Evolutionary conservation across 139 green algal species (phyloP).

Genomic region (Chlorella sp.): DNA sequence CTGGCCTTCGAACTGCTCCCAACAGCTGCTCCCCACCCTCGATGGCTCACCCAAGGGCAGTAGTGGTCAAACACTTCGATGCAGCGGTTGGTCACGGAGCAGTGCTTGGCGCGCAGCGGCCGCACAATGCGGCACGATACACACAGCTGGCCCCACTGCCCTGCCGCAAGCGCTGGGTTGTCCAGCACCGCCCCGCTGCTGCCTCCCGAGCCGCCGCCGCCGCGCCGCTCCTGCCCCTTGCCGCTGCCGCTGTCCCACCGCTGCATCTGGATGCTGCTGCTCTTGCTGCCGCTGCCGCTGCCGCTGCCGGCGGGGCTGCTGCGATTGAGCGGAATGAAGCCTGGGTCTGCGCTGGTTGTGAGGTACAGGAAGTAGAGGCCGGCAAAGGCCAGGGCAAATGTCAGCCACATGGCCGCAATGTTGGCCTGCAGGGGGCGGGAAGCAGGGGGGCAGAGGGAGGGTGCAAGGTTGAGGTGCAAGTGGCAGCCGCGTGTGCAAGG

Average conservation of each 20-base stretch:
- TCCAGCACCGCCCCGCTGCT: slow-evolving; percentile 61
- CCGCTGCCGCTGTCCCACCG: slow-evolving; percentile 31
- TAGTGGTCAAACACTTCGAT: slow-evolving; percentile 97
- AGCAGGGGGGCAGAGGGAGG: too few species aligned
- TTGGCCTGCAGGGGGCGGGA: too few species aligned
- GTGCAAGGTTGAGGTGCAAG: too few species aligned
- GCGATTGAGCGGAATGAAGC: slow-evolving; percentile 64
- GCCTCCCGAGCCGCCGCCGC: slow-evolving; percentile 5
- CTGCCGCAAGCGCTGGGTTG: slow-evolving; percentile 86
- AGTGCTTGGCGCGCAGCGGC: slow-evolving; percentile 95
- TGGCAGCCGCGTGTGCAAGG: too few species aligned
- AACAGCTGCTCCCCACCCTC: not conserved
- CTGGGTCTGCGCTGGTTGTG: slow-evolving; percentile 84
- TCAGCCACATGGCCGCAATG: slow-evolving; percentile 34
- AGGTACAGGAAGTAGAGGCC: slow-evolving; percentile 81
- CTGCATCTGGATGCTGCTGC: slow-evolving; percentile 31
- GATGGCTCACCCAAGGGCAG: slow-evolving; percentile 93
- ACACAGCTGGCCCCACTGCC: slow-evolving; percentile 92
- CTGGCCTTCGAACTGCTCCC: too few species aligned
- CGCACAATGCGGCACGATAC: slow-evolving; percentile 93
- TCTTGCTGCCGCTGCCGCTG: not conserved
- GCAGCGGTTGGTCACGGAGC: slow-evolving; percentile 86
- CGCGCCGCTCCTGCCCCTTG: not conserved
- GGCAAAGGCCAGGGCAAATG: slow-evolving; percentile 40
- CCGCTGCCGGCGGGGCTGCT: not conserved